Evolutionary conservation across 2,329 filamentous ascomycete genomes (phyloP), one percentile per base, ranked within the genome.

Genomic region (Curvularia hawaiiensis): DNA sequence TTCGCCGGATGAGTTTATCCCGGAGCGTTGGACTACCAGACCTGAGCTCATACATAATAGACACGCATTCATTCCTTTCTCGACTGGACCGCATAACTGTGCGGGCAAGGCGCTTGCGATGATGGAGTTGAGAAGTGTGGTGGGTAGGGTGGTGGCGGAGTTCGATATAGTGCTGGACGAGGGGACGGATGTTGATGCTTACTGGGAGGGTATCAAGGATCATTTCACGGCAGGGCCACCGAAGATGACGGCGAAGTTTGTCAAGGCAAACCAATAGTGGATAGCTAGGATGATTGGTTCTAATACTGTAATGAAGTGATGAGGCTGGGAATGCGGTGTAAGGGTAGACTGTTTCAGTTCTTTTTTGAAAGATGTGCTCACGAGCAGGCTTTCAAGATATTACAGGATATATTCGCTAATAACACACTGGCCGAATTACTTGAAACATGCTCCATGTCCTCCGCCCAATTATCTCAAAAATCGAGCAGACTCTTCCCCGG

Each of bases 51-150:
- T 70, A 3, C 41, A 62, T 1, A 62, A 66, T 26, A 66, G 54
- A 38, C 45, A 80, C 35, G 89, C 89, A 0, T 92, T 90, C 73
- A 90, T 86, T 55, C 88, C 90, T 1, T 91, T 91, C 64, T 85
- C 83, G 26, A 78, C 89, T 47, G 89, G 89, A 0, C 83, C 87
- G 0, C 79, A 88, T 24, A 87, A 85, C 6, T 91, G 89, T 69
- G 88, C 90, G 44, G 88, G 88, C 0, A 90, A 90, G 78, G 81
- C 45, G 0, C 75, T 89, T 43, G 86, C 86, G 1, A 86, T 88
- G 62, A 80, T 84, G 54, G 87, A 90, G 77, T 83, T 89, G 82
- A 83, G 79, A 59, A 83, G 83, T 22, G 82, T 86, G 3, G 65
- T 89, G 50, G 85, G 85, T 12, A 78, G 85, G 16, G 78, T 85